A percentile compares a stretch with the other conserved stretches of the same genome.
phyloP scores from a whole-genome alignment of 2,329 filamentous ascomycete species.

The Hawksworthiomyces lignivorus region DNA sequence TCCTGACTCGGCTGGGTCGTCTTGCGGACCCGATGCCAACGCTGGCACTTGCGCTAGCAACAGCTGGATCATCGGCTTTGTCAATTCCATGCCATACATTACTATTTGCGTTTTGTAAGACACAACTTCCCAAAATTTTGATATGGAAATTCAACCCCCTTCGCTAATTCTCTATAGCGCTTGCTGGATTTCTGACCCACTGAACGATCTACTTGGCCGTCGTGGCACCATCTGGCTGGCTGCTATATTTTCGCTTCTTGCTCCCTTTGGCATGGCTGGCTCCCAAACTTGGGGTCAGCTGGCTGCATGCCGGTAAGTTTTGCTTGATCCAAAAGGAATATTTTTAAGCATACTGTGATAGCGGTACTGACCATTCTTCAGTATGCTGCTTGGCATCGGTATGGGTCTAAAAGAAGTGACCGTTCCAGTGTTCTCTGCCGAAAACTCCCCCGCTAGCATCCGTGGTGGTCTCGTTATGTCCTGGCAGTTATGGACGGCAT shows the following conservation, averaged over 20 bases:
- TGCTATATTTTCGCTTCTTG: conserved; percentile 62
- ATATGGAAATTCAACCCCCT: no score
- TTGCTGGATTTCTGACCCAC: conserved; percentile 58
- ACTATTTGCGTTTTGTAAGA: conserved; percentile 29
- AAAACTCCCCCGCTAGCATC: conserved; percentile 61
- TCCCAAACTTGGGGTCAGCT: conserved; percentile 65
- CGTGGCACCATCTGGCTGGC: conserved; percentile 64
- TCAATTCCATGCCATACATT: conserved; percentile 44
- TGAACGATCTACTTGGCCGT: conserved; percentile 37
- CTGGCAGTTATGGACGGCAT: conserved; percentile 52
- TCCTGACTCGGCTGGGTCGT: conserved; percentile 19
- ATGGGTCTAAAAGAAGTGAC: conserved; percentile 62
- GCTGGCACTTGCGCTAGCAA: conserved; percentile 36
- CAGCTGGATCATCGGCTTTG: conserved; percentile 53
- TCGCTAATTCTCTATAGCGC: not conserved
- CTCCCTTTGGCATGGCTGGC: conserved; percentile 62
- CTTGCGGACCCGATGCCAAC: conserved; percentile 25
- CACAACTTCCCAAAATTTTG: no score
- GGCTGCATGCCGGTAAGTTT: conserved; percentile 44
- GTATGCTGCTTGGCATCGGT: conserved; percentile 67
- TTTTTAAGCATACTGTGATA: not conserved
- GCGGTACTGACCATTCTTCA: no score
- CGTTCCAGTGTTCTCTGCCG: conserved; percentile 69
- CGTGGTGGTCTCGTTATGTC: conserved; percentile 75
- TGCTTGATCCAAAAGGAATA: not conserved